Conservation (phyloP, 257 asterid species). For the Paulownia fortunei region DNA sequence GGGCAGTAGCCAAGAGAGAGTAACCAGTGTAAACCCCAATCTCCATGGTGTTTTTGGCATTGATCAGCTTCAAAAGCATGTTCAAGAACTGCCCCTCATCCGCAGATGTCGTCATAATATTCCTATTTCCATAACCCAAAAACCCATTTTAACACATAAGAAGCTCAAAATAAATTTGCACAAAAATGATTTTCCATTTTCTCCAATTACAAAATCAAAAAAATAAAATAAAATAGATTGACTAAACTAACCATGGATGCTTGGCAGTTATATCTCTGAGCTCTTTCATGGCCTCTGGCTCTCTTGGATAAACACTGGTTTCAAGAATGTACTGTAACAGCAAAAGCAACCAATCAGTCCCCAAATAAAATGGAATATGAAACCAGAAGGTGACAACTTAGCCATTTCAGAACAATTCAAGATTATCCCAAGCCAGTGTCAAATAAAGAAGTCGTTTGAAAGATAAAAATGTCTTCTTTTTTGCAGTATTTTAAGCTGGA, state of each 20-base stretch:
- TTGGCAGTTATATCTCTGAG: slow-evolving; percentile 87
- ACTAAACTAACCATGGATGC: slow-evolving; percentile 72
- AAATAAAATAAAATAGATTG: not conserved
- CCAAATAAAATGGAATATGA: not conserved
- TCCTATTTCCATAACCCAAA: slow-evolving; percentile 45
- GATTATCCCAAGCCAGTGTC: too few relatives aligned
- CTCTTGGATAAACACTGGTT: slow-evolving; percentile 88
- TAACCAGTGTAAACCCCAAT: slow-evolving; percentile 95
- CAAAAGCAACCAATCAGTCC: not conserved
- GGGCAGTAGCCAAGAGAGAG: slow-evolving; percentile 87
- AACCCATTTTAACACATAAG: not conserved
- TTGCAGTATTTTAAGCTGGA: not conserved
- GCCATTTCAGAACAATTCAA: too few relatives aligned
- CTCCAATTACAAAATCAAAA: not conserved
- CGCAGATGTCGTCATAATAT: slow-evolving; percentile 86
- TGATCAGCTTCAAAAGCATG: slow-evolving; percentile 85
- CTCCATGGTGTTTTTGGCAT: slow-evolving; percentile 92
- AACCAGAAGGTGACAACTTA: too few relatives aligned
- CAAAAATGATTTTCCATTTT: not conserved
- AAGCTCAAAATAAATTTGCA: not conserved
- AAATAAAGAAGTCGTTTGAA: too few relatives aligned
- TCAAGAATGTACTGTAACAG: slow-evolving; percentile 72
- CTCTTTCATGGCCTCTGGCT: slow-evolving; percentile 91
- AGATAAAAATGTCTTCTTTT: not conserved
- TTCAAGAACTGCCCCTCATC: slow-evolving; percentile 88